Conservation (phyloP, 345 rosid species). For the Ailanthus altissimus region DNA sequence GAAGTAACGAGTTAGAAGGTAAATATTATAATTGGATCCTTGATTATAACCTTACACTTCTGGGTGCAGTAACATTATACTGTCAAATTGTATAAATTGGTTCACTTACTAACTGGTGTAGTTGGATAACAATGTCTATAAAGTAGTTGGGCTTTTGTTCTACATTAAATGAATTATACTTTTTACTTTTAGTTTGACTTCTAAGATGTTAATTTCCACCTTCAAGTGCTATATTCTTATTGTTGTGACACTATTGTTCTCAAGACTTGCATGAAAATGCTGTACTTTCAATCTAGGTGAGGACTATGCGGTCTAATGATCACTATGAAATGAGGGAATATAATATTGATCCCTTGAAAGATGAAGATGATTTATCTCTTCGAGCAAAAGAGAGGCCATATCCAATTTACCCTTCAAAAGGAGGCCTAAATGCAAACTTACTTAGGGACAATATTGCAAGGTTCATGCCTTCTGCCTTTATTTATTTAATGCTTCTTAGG, state of each 20-base stretch:
- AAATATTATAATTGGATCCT: background rate
- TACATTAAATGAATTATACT: slow-evolving; percentile 5
- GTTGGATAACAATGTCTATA: background rate
- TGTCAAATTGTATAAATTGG: background rate
- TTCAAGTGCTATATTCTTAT: background rate
- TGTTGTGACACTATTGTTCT: slow-evolving; percentile 14
- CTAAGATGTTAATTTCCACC: slow-evolving; percentile 9
- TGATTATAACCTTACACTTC: background rate
- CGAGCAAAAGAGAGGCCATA: slow-evolving; percentile 64
- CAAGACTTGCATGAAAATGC: slow-evolving; percentile 15
- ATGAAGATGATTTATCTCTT: slow-evolving; percentile 60
- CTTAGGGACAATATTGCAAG: slow-evolving; percentile 67
- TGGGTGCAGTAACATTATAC: background rate
- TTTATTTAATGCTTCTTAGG: background rate
- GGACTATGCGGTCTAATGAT: slow-evolving; percentile 49
- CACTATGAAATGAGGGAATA: slow-evolving; percentile 95
- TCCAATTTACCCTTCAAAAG: slow-evolving; percentile 95
- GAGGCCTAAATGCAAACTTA: slow-evolving; percentile 70
- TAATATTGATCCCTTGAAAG: slow-evolving; percentile 71
- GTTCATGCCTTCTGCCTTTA: slow-evolving; percentile 37
- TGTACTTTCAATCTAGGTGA: slow-evolving; percentile 47
- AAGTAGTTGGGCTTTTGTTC: background rate
- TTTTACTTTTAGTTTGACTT: background rate
- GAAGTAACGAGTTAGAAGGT: background rate
- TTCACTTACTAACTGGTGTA: background rate